Conservation (phyloP, 768 basidiomycete species). For the Saitozyma podzolica region DNA sequence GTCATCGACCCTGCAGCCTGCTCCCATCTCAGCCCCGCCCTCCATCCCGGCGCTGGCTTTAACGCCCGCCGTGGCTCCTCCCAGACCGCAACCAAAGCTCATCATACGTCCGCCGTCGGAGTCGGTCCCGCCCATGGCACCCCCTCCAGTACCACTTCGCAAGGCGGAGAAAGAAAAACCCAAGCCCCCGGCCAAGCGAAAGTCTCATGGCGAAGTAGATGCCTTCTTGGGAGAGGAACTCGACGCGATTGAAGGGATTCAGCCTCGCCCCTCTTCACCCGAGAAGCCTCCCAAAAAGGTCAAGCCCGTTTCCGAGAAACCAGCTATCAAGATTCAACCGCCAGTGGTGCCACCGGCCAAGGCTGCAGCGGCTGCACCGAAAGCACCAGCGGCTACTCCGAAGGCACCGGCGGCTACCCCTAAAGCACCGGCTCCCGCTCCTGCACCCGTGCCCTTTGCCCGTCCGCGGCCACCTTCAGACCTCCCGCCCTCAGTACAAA, state of each 20-base stretch:
- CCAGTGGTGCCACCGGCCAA: too few species aligned
- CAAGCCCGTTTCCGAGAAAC: slow-evolving; percentile 44
- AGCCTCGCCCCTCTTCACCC: background rate
- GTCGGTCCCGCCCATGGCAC: slow-evolving; percentile 31
- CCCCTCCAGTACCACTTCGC: slow-evolving; percentile 34
- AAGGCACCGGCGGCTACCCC: slow-evolving; percentile 1
- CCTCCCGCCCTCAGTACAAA: slow-evolving; percentile 22
- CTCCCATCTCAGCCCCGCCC: too few species aligned
- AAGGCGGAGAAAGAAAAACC: slow-evolving; percentile 9
- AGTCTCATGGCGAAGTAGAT: slow-evolving; percentile 29
- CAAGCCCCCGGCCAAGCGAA: slow-evolving; percentile 18
- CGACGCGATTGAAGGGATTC: slow-evolving; percentile 45
- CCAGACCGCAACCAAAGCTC: too few species aligned
- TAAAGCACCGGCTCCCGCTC: background rate
- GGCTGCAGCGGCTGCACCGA: background rate
- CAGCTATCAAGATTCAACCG: too few species aligned
- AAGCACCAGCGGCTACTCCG: slow-evolving; percentile 37
- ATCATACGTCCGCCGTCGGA: background rate
- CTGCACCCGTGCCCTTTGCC: background rate
- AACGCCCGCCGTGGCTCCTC: too few species aligned
- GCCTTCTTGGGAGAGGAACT: slow-evolving; percentile 50
- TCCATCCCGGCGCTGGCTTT: too few species aligned
- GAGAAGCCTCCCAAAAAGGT: slow-evolving; percentile 64
- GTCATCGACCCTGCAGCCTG: background rate
- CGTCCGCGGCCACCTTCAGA: slow-evolving; percentile 19